Percentiles rank a stretch among this genome's conserved stretches.
These are phyloP conservation scores for Cladosporium sp. DNA, from an alignment of 2,329 filamentous ascomycete species.

Conservation along the genomic window DNA sequence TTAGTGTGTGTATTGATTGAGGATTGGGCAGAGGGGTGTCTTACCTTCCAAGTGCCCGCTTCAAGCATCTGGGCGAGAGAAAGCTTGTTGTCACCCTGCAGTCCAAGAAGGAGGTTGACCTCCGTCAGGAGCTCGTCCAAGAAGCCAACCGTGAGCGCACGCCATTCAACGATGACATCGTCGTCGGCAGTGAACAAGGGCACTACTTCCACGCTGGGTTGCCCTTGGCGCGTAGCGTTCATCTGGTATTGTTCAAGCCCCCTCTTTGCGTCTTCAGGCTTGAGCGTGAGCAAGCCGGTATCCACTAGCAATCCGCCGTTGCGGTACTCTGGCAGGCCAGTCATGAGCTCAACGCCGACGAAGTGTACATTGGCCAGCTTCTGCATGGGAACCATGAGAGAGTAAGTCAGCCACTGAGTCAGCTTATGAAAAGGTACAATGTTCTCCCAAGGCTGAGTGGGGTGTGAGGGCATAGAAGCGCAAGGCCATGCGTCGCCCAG, in stretches of 20 bases:
- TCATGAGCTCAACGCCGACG: conserved; percentile 74
- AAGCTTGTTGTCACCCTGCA: conserved; percentile 64
- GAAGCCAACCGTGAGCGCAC: conserved; percentile 68
- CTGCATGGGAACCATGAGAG: conserved; percentile 85
- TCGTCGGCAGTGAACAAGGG: conserved; percentile 67
- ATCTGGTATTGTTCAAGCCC: conserved; percentile 64
- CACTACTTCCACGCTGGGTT: conserved; percentile 66
- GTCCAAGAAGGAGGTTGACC: conserved; percentile 60
- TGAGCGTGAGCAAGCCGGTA: conserved; percentile 72
- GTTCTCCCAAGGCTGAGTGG: conserved; percentile 65
- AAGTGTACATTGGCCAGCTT: conserved; percentile 75
- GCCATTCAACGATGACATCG: conserved; percentile 75
- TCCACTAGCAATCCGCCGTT: conserved; percentile 88
- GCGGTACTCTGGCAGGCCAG: conserved; percentile 83
- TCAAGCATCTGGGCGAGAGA: conserved; percentile 84
- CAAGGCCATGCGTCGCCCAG: conserved; percentile 95
- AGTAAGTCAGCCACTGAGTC: conserved; percentile 92
- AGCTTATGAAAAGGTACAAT: conserved; percentile 92
- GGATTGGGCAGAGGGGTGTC: not conserved
- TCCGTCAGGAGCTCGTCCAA: conserved; percentile 64
- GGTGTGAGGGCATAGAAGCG: conserved; percentile 70
- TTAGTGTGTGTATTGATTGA: conserved; percentile 14
- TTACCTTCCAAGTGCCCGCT: conserved; percentile 83
- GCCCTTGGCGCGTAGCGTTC: conserved; percentile 65
- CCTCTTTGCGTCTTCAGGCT: conserved; percentile 60